phyloP scores from a whole-genome alignment of 1,284 basidiomycete species.

The Cutaneotrichosporon dermatis region DNA sequence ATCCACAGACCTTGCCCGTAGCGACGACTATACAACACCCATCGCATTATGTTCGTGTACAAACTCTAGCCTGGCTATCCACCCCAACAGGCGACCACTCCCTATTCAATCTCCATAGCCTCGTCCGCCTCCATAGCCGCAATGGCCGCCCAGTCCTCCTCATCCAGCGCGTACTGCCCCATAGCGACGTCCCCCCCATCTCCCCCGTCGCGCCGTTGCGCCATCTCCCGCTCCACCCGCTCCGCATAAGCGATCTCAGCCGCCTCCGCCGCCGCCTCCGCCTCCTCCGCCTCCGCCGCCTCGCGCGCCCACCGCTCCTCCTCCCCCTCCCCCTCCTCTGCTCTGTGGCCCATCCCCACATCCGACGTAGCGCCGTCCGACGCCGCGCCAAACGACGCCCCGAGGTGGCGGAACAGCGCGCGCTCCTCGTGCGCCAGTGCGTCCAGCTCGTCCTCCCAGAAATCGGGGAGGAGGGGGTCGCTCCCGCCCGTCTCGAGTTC shows the following conservation, averaged over 20 bases:
- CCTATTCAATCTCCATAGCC: slow-evolving; percentile 12
- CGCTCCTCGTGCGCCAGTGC: slow-evolving; percentile 20
- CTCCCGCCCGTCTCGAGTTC: slow-evolving; percentile 38
- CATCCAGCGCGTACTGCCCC: not conserved
- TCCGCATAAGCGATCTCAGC: slow-evolving; percentile 18
- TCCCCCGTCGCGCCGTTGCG: not conserved
- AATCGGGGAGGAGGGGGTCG: slow-evolving; percentile 34
- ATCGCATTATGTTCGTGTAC: not conserved
- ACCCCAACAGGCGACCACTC: not conserved
- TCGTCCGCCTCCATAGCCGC: slow-evolving; percentile 10
- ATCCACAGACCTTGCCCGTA: no score
- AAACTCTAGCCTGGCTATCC: not conserved
- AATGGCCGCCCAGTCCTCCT: slow-evolving; percentile 14
- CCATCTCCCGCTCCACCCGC: slow-evolving; percentile 13
- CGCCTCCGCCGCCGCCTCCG: slow-evolving; percentile 22
- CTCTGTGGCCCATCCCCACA: not conserved
- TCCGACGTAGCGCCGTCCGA: no score
- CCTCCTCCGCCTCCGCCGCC: slow-evolving; percentile 33
- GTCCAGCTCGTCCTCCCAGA: slow-evolving; percentile 37
- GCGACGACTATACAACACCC: not conserved
- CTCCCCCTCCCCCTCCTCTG: slow-evolving; percentile 17
- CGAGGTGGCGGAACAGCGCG: slow-evolving; percentile 6
- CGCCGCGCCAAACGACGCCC: not conserved
- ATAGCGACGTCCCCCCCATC: no score
- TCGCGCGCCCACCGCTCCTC: slow-evolving; percentile 33